Conservation (phyloP, 352 stramenopile genomes). For the Globisporangium megalacanthum region DNA sequence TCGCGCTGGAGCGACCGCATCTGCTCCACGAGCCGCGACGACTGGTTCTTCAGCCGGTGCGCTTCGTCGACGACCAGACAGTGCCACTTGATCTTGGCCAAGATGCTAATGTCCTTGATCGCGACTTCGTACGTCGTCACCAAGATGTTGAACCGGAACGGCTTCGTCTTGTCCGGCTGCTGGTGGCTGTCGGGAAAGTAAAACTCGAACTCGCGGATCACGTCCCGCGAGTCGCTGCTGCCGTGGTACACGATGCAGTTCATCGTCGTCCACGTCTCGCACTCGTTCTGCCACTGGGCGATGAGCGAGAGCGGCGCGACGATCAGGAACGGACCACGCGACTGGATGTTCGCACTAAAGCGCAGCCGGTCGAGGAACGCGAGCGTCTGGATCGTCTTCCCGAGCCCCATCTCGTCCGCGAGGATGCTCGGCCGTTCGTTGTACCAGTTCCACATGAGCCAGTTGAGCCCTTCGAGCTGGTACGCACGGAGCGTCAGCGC, state of each 20-base stretch:
- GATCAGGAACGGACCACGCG: conserved; percentile 96
- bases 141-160: conserved; percentile 87
- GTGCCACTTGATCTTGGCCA: conserved; percentile 95
- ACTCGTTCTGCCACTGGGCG: conserved; percentile 99
- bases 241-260: conserved; percentile 99
- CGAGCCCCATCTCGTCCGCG: conserved; percentile 90
- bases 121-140: conserved; percentile 90
- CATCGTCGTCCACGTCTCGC: conserved; percentile 97
- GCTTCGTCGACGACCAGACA: conserved; percentile 88
- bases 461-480: conserved; percentile 87
- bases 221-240: conserved; percentile 86
- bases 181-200: conserved; percentile 69
- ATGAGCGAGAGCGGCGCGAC: conserved; percentile 98
- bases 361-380: conserved; percentile 94
- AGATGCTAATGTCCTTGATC: conserved; percentile 86
- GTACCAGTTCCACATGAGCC: conserved; percentile 89
- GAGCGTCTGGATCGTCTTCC: conserved; percentile 91
- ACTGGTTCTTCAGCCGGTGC: conserved; percentile 86
- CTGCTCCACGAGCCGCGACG: conserved; percentile 81
- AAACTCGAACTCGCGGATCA: conserved; percentile 97
- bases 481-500: conserved; percentile 74
- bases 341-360: conserved; percentile 85
- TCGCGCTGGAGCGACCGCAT: conserved; percentile 74
- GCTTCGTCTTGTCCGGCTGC: conserved; percentile 75
- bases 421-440: conserved; percentile 86